A percentile compares a stretch with the other conserved stretches of the same genome.
Conservation (phyloP, 495 filamentous ascomycete species). For the Penicillium macrosclerotiorum region DNA sequence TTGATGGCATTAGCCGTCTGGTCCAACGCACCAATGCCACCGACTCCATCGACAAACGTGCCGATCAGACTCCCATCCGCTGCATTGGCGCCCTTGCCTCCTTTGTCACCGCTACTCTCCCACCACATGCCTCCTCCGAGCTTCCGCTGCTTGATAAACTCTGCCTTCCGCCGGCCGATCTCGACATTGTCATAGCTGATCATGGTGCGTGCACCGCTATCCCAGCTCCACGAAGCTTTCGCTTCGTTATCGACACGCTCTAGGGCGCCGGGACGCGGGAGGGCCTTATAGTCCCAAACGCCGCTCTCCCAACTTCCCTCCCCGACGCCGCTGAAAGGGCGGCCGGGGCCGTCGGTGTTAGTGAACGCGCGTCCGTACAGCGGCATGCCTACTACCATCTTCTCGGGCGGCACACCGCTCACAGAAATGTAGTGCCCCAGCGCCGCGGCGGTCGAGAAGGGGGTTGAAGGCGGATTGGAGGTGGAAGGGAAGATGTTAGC, state of each 20-base stretch:
- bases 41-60: conserved; percentile 53
- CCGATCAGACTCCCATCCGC: conserved; percentile 62
- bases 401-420: conserved; percentile 59
- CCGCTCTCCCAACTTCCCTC: conserved; percentile 71
- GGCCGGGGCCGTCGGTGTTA: conserved; percentile 69
- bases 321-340: conserved; percentile 67
- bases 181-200: conserved; percentile 72
- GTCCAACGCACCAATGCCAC: conserved; percentile 52
- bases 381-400: conserved; percentile 84
- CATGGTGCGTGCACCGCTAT: conserved; percentile 57
- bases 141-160: conserved; percentile 59
- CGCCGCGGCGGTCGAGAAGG: conserved; percentile 46
- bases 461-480: conserved; percentile 57
- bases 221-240: conserved; percentile 72
- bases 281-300: conserved; percentile 75
- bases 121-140: conserved; percentile 93
- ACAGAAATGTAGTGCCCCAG: conserved; percentile 58
- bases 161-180: conserved; percentile 60
- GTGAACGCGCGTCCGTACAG: conserved; percentile 84
- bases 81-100: conserved; percentile 34
- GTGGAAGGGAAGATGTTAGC: conserved; percentile 66
- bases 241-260: conserved; percentile 37
- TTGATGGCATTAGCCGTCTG: conserved; percentile 62
- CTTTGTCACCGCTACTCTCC: conserved; percentile 82
- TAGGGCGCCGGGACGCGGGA: conserved; percentile 46